Evolutionary conservation across 2,329 filamentous ascomycete species (phyloP), one percentile per base, ranked within the genome.

Genomic region (Stagonosporopsis chrysanthemi): DNA sequence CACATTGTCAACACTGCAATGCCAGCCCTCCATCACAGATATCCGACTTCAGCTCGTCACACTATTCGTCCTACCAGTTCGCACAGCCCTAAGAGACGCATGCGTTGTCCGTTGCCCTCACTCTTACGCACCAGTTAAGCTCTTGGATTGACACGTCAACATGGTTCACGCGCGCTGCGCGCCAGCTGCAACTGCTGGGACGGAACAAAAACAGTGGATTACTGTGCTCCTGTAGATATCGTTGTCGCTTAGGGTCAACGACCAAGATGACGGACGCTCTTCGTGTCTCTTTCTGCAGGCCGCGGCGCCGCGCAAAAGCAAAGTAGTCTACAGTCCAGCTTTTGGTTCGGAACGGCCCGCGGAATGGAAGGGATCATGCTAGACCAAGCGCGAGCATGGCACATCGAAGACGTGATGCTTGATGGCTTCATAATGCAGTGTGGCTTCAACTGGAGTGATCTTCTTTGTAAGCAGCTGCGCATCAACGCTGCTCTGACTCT

Each of bases 101-200:
- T 68, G 64, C 63, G 64, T 66, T 66, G 66, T 67, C 45, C 55
- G 26, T 55, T 55, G 36, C 50, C 22, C 53, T 56, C 11, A 22
- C 3, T 33, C 48, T 44, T 12, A 44, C 24, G 14, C 24, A 29
- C 41, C 23, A 31, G 29, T 31, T 29, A 9, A 57, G 50, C 24
- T 41, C 43, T 29, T 33, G 6, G 45, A 36, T 58, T 72, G 71
- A 71, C 71, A 74, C 71, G 71, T 74, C 70, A 72, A 66, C 66
- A 48, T 61, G 59, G 70, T 73, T 74, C 71, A 73, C 71, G 70
- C 70, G 61, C 52, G 52, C 55, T 45, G 43, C 44, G 49, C 49
- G 52, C 54, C 50, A 53, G 38, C 48, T 31, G 49, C 43, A 42
- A 38, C n/a, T 17, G 31, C 42, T 57, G 48, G 51, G 53, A 56